Evolutionary conservation across 176 grass and related monocot species (phyloP), one percentile per base, ranked within the genome.

Genomic region (Oropetium thomaeum): DNA sequence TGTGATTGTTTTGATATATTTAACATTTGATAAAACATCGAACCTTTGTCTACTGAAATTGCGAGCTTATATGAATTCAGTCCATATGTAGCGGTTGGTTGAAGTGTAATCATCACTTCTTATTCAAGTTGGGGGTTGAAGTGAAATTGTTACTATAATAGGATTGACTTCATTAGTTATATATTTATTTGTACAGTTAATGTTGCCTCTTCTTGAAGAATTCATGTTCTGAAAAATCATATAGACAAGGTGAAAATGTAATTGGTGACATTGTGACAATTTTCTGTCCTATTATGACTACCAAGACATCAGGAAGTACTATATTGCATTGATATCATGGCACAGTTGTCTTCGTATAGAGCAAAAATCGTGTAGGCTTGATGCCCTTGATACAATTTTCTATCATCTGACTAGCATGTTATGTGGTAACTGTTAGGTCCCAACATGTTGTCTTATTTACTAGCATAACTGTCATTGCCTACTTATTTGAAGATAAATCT

Each of bases 231-330:
- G 27, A 54, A 81, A 65, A 27, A 70, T 32, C 2, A n/a, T n/a
- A n/a, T n/a, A n/a, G n/a, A n/a, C n/a, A 72, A 65, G 58, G 23
- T 0, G 54, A 31, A 42, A 41, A 26, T 54, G 32, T 41, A 34
- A 23, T 42, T 1, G n/a, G n/a, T n/a, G n/a, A n/a, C 19, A 54
- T n/a, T n/a, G 7, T 42, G 12, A 9, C 12, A 61, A 37, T 29
- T 63, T 60, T 79, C 28, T 45, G 30, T 67, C 16, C 14, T 19
- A 79, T 67, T 19, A 79, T 67, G 60, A 79, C 39, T 32, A 42
- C 5, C 19, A 83, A 32, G 41, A 30, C 65, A 52, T 67, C 0
- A 0, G n/a, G n/a, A n/a, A n/a, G n/a, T n/a, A n/a, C n/a, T n/a
- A n/a, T n/a, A n/a, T n/a, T 69, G 30, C 7, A 34, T 62, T 62